Evolutionary conservation across 768 basidiomycete species (phyloP).

Genomic region (Suillus subluteus): DNA sequence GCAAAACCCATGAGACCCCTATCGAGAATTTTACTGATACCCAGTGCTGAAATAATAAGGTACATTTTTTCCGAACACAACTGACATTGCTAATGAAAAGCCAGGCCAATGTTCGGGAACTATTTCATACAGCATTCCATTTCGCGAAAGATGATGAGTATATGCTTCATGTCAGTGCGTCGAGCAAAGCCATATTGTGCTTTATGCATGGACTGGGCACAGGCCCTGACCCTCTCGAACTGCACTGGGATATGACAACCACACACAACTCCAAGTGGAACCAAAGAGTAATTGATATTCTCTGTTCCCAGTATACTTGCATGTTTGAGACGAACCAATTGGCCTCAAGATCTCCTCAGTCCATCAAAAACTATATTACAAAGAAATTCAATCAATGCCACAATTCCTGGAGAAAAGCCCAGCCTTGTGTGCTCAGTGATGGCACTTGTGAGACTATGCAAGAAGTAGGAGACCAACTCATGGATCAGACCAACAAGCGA

Average conservation of each 20-base stretch:
- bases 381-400: neutral
- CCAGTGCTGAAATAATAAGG: neutral
- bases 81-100: neutral
- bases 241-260: neutral
- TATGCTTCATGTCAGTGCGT: neutral
- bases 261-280: neutral
- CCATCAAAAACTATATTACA: neutral
- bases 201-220: neutral
- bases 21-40: neutral
- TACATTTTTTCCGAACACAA: neutral
- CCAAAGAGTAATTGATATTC: neutral
- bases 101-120: neutral
- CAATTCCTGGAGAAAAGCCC: neutral
- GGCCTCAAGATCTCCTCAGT: neutral
- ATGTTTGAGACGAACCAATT: neutral
- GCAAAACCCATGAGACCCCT: neutral
- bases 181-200: neutral
- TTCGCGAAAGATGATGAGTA: neutral
- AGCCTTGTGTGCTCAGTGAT: neutral
- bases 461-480: neutral
- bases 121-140: neutral
- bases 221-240: neutral
- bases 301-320: neutral
- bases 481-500: neutral
- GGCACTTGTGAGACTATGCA: neutral